phyloP scores from a whole-genome alignment of 176 grass and related monocot species.

The Eragrostis curvula region DNA sequence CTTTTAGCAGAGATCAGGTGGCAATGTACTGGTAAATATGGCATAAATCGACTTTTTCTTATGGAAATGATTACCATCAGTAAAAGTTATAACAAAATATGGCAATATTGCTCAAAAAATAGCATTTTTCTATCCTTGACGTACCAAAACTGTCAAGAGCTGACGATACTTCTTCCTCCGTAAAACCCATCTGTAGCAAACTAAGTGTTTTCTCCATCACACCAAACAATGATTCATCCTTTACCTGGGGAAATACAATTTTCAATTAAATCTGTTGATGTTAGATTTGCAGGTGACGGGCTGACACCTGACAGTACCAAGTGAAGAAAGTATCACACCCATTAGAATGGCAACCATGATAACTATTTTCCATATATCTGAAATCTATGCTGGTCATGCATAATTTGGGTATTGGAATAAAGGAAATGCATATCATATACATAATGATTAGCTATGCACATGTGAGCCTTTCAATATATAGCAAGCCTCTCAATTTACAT shows the following conservation, averaged over 20 bases:
- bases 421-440: background rate
- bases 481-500: background rate
- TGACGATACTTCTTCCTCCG: slow-evolving; percentile 86
- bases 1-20: too few relatives aligned
- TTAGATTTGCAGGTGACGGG: slow-evolving; percentile 7
- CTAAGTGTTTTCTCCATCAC: slow-evolving; percentile 67
- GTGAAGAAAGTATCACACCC: background rate
- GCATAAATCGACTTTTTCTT: background rate
- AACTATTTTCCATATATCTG: background rate
- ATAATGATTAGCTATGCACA: slow-evolving; percentile 8
- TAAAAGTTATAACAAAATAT: background rate
- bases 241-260: slow-evolving; percentile 39
- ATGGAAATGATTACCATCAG: background rate
- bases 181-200: slow-evolving; percentile 85
- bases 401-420: slow-evolving; percentile 16
- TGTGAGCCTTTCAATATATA: background rate
- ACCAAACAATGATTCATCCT: slow-evolving; percentile 69
- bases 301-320: background rate
- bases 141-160: slow-evolving; percentile 86
- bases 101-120: slow-evolving; percentile 2
- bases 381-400: background rate
- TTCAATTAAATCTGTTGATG: background rate
- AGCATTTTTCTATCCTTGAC: slow-evolving; percentile 18
- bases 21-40: background rate
- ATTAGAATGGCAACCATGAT: slow-evolving; percentile 17